phyloP scores from a whole-genome alignment of 73 alveolate species.

The Paramecium caudatum region DNA sequence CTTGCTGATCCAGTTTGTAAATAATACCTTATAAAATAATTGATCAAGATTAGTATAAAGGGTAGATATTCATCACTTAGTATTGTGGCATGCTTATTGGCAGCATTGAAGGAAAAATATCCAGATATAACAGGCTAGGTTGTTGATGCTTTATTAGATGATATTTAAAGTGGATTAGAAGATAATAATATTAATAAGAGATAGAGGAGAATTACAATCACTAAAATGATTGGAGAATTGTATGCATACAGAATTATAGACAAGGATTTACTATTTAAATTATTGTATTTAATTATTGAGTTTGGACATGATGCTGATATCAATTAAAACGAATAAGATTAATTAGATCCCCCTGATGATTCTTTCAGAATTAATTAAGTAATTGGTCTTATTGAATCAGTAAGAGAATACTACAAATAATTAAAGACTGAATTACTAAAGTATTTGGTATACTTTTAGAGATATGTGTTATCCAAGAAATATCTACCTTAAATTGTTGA shows the following conservation, averaged over 20 bases:
- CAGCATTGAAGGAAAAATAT: conserved; percentile 32
- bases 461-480: conserved; percentile 71
- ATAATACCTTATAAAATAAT: neutral
- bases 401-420: conserved; percentile 40
- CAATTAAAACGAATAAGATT: conserved; percentile 43
- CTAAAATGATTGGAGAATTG: conserved; percentile 69
- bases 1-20: neutral
- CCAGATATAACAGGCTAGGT: conserved; percentile 16
- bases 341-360: conserved; percentile 74
- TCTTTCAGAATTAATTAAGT: conserved; percentile 73
- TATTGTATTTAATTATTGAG: conserved; percentile 50
- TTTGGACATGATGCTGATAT: conserved; percentile 71
- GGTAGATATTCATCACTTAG: conserved; percentile 30
- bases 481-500: conserved; percentile 70
- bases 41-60: conserved; percentile 27
- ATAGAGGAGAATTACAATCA: conserved; percentile 68
- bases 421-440: conserved; percentile 45
- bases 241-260: conserved; percentile 66
- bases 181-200: conserved; percentile 67
- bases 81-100: conserved; percentile 63
- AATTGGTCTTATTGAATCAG: conserved; percentile 67
- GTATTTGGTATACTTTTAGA: conserved; percentile 54
- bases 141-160: conserved; percentile 35
- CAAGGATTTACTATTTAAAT: conserved; percentile 63
- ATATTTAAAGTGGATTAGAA: conserved; percentile 70